phyloP scores from a whole-genome alignment of 139 green algal species.

The Gonium pectorale region DNA sequence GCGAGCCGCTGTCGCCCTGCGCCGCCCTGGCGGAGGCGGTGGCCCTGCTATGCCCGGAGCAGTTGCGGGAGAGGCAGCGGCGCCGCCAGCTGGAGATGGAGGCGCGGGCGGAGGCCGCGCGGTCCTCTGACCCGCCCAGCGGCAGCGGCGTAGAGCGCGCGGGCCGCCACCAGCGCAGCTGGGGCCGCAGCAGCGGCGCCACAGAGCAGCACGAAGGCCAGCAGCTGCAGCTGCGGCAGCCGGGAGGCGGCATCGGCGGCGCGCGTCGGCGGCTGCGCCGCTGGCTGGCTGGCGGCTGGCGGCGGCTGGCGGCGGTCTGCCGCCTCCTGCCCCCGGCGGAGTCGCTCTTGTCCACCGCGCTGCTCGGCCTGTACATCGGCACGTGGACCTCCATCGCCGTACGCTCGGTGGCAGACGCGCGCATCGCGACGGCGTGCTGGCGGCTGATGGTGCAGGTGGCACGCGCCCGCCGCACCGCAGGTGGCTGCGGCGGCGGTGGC shows the following conservation, averaged over 20 bases:
- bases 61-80: not conserved
- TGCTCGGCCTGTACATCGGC: not conserved
- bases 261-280: not conserved
- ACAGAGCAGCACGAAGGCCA: not conserved
- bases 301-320: not conserved
- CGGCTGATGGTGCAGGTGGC: not conserved
- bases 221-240: not conserved
- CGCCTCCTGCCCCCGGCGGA: not conserved
- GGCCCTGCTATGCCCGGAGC: conserved; percentile 2
- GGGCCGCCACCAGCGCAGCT: not conserved
- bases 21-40: not conserved
- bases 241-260: not conserved
- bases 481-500: not conserved
- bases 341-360: not conserved
- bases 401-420: not conserved
- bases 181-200: not conserved
- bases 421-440: not conserved
- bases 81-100: not conserved
- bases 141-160: too few relatives aligned
- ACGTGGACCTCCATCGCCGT: not conserved
- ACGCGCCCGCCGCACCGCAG: not conserved
- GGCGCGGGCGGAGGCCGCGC: too few relatives aligned
- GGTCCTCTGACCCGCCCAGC: too few relatives aligned
- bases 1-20: conserved; percentile 13
- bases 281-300: not conserved